A percentile compares a stretch with the other conserved stretches of the same genome.
Evolutionary conservation across 1,139 yeast species (phyloP).

Genomic region (Magnusiomyces fungicola): DNA sequence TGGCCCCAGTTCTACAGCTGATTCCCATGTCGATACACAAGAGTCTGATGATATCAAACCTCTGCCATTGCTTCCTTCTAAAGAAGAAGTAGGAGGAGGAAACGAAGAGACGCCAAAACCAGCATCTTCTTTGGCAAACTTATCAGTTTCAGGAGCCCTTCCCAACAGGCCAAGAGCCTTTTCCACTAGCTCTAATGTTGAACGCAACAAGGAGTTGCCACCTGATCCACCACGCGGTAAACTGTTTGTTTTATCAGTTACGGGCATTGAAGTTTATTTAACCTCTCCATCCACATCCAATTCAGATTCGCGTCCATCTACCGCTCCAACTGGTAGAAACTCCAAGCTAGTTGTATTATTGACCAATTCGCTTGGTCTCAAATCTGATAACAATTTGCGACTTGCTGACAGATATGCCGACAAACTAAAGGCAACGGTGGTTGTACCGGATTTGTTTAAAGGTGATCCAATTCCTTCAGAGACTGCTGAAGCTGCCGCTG

Average conservation of each 20-base stretch:
- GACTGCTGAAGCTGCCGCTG: conserved; percentile 22
- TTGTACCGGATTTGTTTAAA: conserved; percentile 31
- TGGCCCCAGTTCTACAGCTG: no score
- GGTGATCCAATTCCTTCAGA: conserved; percentile 29
- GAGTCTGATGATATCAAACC: no score
- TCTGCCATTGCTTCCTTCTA: not conserved
- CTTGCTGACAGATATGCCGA: conserved; percentile 29
- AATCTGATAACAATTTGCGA: conserved; percentile 25
- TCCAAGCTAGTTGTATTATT: conserved; percentile 23
- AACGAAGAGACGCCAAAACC: not conserved
- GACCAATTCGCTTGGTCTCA: conserved; percentile 31
- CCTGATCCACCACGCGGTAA: not conserved
- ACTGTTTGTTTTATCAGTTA: not conserved
- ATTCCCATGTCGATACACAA: no score
- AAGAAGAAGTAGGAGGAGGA: not conserved
- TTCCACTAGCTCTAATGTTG: not conserved
- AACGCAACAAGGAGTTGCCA: not conserved
- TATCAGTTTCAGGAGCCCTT: no score
- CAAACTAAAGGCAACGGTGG: conserved; percentile 26
- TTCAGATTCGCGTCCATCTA: not conserved
- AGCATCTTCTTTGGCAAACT: no score
- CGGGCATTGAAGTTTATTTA: not conserved
- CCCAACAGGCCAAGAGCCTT: not conserved
- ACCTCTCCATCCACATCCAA: not conserved
- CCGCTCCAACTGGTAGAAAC: no score